A percentile compares a stretch with the other conserved stretches of the same genome.
Conservation (phyloP, 495 filamentous ascomycete genomes). For the Daldinia decipiens region DNA sequence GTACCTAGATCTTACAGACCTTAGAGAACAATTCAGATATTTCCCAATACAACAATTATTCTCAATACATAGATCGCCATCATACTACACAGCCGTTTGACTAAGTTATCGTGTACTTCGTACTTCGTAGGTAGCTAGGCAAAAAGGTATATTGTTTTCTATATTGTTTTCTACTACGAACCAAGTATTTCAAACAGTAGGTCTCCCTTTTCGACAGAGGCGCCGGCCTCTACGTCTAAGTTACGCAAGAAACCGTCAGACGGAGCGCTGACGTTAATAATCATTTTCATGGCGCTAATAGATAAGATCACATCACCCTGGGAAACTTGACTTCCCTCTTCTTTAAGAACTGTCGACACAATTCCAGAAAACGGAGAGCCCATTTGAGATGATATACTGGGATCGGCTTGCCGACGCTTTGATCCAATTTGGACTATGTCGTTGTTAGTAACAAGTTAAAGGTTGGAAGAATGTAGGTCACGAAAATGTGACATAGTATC, state of each 20-base stretch:
- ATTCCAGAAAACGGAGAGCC: not conserved
- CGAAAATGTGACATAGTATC: not conserved
- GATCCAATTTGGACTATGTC: not conserved
- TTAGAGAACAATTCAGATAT: too few relatives aligned
- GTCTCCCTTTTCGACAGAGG: not conserved
- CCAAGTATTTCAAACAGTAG: not conserved
- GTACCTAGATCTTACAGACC: too few relatives aligned
- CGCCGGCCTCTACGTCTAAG: not conserved
- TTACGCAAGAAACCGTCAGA: not conserved
- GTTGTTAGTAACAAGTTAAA: not conserved
- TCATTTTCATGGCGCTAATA: not conserved
- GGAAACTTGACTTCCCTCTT: not conserved
- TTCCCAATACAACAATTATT: too few relatives aligned
- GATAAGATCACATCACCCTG: not conserved
- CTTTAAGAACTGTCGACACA: not conserved
- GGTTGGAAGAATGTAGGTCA: not conserved
- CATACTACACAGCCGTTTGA: too few relatives aligned
- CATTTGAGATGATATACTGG: not conserved
- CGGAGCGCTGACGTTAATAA: not conserved
- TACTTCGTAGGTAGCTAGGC: not conserved
- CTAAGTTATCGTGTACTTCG: too few relatives aligned
- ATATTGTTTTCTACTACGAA: not conserved
- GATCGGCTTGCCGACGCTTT: not conserved
- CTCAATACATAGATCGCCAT: too few relatives aligned
- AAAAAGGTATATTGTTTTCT: not conserved